Conservation (phyloP, 2,329 filamentous ascomycete species). For the Sclerotinia nivalis region DNA sequence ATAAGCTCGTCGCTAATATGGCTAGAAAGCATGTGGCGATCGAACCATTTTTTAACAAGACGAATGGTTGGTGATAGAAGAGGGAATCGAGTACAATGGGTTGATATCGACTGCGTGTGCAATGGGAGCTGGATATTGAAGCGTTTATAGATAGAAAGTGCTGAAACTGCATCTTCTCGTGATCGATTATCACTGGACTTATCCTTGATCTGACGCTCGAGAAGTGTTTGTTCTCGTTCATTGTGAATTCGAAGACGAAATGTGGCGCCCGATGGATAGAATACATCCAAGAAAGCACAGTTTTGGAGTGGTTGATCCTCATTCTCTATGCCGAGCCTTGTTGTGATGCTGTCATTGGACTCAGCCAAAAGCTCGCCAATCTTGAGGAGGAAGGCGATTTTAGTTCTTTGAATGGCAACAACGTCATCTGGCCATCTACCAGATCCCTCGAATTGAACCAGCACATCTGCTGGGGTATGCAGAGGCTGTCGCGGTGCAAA, state of each 20-base stretch:
- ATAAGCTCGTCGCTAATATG: slow-evolving; percentile 80
- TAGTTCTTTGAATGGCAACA: slow-evolving; percentile 87
- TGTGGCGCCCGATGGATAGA: slow-evolving; percentile 67
- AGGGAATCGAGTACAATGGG: slow-evolving; percentile 76
- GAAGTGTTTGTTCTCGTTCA: slow-evolving; percentile 78
- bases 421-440: slow-evolving; percentile 92
- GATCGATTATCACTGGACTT: slow-evolving; percentile 64
- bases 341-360: slow-evolving; percentile 59
- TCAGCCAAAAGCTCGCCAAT: slow-evolving; percentile 65
- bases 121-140: slow-evolving; percentile 71
- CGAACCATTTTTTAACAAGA: slow-evolving; percentile 87
- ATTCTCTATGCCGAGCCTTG: slow-evolving; percentile 80
- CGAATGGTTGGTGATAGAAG: slow-evolving; percentile 81
- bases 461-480: slow-evolving; percentile 68
- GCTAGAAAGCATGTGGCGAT: slow-evolving; percentile 72
- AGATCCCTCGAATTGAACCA: slow-evolving; percentile 91
- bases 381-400: slow-evolving; percentile 80
- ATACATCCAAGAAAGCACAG: slow-evolving; percentile 77
- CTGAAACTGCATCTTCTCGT: slow-evolving; percentile 68
- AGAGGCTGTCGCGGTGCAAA: slow-evolving; percentile 44
- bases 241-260: slow-evolving; percentile 89
- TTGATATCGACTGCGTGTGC: slow-evolving; percentile 79
- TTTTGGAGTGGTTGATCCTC: slow-evolving; percentile 68
- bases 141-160: slow-evolving; percentile 70
- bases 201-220: slow-evolving; percentile 77